These are phyloP conservation scores for Polysphondylium violaceum DNA, from an alignment of 78 protist species.

Conservation along the genomic window DNA sequence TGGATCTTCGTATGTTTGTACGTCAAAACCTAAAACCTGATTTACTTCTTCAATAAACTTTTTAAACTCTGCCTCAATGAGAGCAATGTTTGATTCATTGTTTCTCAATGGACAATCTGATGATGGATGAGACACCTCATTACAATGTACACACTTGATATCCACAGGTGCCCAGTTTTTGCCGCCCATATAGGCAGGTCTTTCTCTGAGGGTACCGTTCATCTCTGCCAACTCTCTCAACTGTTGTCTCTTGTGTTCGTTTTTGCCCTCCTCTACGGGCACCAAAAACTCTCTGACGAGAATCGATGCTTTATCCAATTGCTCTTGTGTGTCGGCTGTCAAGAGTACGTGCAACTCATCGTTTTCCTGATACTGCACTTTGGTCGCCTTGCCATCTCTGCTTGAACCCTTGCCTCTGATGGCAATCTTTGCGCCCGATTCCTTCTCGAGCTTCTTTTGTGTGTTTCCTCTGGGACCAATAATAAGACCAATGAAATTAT, in stretches of 20 bases:
- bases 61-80: slow-evolving; percentile 63
- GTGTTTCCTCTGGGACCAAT: slow-evolving; percentile 93
- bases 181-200: slow-evolving; percentile 63
- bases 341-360: slow-evolving; percentile 93
- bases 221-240: slow-evolving; percentile 91
- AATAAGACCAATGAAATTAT: slow-evolving; percentile 91
- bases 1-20: background rate
- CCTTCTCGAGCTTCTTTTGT: slow-evolving; percentile 92
- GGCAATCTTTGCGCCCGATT: slow-evolving; percentile 89
- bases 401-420: slow-evolving; percentile 94
- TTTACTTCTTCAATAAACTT: slow-evolving; percentile 56
- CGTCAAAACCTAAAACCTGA: slow-evolving; percentile 4
- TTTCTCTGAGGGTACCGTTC: slow-evolving; percentile 93
- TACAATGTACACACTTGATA: slow-evolving; percentile 82
- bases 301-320: slow-evolving; percentile 81
- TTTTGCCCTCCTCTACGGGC: slow-evolving; percentile 90
- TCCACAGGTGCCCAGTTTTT: slow-evolving; percentile 52
- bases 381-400: slow-evolving; percentile 89
- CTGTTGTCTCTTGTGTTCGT: slow-evolving; percentile 93
- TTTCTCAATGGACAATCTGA: slow-evolving; percentile 85
- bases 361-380: slow-evolving; percentile 43
- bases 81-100: slow-evolving; percentile 24
- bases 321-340: slow-evolving; percentile 79
- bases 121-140: slow-evolving; percentile 81
- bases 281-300: slow-evolving; percentile 77